phyloP scores from a whole-genome alignment of 148 eudicot species.

The Nepenthes gracilis region DNA sequence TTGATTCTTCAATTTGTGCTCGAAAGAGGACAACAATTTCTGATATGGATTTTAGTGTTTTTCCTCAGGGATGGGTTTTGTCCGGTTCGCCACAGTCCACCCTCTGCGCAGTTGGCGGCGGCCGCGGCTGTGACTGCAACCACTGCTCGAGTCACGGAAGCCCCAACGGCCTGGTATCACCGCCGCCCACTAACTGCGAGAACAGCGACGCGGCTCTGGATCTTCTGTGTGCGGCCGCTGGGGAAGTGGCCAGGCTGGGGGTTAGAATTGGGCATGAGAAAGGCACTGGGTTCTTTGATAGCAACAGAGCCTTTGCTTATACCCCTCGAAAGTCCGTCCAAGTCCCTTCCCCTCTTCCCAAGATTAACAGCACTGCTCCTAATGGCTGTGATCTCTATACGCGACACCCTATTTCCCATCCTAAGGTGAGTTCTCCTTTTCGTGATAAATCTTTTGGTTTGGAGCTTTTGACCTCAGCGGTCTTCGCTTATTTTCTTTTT shows the following conservation, averaged over 20 bases:
- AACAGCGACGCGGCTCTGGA: slow-evolving; percentile 3
- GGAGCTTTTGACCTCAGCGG: not conserved
- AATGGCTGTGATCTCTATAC: not conserved
- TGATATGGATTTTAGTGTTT: not conserved
- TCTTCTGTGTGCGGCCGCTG: slow-evolving; percentile 12
- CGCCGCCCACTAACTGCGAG: not conserved
- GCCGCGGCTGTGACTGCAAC: not conserved
- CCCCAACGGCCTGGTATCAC: slow-evolving; percentile 6
- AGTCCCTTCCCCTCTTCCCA: too few species aligned
- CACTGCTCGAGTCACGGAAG: slow-evolving; percentile 7
- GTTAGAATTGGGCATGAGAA: not conserved
- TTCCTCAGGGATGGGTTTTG: slow-evolving; percentile 1
- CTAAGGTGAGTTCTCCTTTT: not conserved
- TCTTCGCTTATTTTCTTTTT: not conserved
- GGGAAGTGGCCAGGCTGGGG: slow-evolving; percentile 16
- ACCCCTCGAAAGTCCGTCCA: not conserved
- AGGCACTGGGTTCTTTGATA: slow-evolving; percentile 10
- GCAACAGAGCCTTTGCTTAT: slow-evolving; percentile 2
- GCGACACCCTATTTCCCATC: not conserved
- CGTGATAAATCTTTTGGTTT: not conserved
- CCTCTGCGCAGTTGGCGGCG: slow-evolving; percentile 3
- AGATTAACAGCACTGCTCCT: not conserved
- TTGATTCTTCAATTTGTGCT: slow-evolving; percentile 1
- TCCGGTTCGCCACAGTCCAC: slow-evolving; percentile 11
- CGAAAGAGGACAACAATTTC: too few species aligned